A percentile compares a stretch with the other conserved stretches of the same genome.
phyloP scores from a whole-genome alignment of 2,329 filamentous ascomycete genomes.

The Aspergillus brunneoviolaceus region DNA sequence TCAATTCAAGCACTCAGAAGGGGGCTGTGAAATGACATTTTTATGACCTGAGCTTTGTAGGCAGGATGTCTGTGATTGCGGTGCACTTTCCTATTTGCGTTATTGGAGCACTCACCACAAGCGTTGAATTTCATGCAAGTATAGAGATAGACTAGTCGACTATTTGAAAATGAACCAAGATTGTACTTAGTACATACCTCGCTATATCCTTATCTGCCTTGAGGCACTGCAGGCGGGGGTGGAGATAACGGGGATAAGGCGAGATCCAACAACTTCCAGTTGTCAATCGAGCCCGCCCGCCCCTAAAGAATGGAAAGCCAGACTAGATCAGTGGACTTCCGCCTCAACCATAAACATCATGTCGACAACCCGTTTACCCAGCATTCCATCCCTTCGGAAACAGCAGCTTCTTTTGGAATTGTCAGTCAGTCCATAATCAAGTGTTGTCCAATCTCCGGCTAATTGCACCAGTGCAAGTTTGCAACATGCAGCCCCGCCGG shows the following conservation, averaged over 20 bases:
- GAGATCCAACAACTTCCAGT: background rate
- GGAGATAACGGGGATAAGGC: constrained; percentile 17
- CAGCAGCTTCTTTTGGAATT: constrained; percentile 81
- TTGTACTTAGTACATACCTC: no score
- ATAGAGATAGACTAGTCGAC: background rate
- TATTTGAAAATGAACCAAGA: background rate
- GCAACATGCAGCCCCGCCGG: constrained; percentile 78
- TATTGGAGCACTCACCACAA: background rate
- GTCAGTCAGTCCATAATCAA: constrained; percentile 50
- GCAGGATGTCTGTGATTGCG: background rate
- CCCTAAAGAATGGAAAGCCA: background rate
- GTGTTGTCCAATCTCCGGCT: background rate
- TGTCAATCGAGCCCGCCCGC: background rate
- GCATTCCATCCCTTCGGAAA: constrained; percentile 35
- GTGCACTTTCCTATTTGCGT: background rate
- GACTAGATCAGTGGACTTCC: background rate
- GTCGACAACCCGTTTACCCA: constrained; percentile 13
- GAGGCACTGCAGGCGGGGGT: background rate
- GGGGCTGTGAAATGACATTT: background rate
- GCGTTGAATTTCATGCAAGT: background rate
- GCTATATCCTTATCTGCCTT: no score
- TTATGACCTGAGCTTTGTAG: no score
- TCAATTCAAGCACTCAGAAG: background rate
- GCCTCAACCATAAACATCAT: constrained; percentile 9
- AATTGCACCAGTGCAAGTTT: constrained; percentile 64